phyloP scores from a whole-genome alignment of 2,329 filamentous ascomycete genomes.

The Ceratocystis smalleyi region DNA sequence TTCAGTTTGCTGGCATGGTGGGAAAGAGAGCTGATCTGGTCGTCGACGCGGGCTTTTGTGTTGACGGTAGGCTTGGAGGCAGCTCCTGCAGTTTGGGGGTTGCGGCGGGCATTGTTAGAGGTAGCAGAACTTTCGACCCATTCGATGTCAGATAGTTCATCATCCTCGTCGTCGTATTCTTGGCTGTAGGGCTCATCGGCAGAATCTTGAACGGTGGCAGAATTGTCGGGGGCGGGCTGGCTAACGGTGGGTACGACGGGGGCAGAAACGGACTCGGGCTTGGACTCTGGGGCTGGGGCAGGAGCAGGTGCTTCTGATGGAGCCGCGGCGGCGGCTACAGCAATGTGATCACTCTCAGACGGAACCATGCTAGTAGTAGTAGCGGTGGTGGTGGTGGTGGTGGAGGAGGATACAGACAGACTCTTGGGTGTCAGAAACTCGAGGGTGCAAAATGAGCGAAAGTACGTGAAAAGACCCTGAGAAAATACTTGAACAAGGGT shows the following conservation, averaged over 20 bases:
- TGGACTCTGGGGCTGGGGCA: background rate
- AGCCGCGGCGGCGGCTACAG: background rate
- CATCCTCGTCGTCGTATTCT: conserved; percentile 48
- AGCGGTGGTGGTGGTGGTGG: too few species aligned
- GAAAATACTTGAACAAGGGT: conserved; percentile 11
- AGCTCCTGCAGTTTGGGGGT: conserved; percentile 14
- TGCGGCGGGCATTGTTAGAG: conserved; percentile 10
- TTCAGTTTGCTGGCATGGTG: conserved; percentile 74
- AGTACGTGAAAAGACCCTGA: conserved; percentile 2
- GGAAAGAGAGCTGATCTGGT: conserved; percentile 72
- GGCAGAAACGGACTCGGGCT: background rate
- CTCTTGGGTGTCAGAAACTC: conserved; percentile 21
- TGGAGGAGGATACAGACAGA: conserved; percentile 17
- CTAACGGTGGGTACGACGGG: background rate
- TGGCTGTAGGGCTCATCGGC: conserved; percentile 34
- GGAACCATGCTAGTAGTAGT: conserved; percentile 19
- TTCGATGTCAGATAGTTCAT: conserved; percentile 25
- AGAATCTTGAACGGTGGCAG: conserved; percentile 9
- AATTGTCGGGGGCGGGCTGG: background rate
- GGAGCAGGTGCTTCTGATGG: conserved; percentile 18
- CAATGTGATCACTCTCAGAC: background rate
- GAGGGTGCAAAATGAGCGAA: conserved; percentile 5
- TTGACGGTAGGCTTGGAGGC: conserved; percentile 54
- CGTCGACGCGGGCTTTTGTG: conserved; percentile 63
- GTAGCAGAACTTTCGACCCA: conserved; percentile 17